A percentile compares a stretch with the other conserved stretches of the same genome.
These are phyloP conservation scores for Mikania micrantha DNA, from an alignment of 129 eudicot genomes.

Conservation along the genomic window DNA sequence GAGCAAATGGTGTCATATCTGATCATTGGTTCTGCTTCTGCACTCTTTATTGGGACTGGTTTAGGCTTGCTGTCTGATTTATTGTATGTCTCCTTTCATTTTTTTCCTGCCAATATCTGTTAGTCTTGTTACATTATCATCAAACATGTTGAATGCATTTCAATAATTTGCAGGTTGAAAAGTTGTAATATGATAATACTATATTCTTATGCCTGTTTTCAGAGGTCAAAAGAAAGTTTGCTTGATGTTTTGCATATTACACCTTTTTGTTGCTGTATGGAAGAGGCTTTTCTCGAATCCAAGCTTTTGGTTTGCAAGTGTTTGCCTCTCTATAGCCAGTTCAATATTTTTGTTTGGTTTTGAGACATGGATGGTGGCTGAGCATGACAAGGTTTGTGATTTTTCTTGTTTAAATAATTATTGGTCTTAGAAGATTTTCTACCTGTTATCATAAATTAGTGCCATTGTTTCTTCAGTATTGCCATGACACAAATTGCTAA, in stretches of 20 bases:
- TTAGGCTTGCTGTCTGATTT: conserved; percentile 77
- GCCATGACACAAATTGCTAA: not conserved
- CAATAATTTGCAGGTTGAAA: not conserved
- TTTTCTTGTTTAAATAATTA: not conserved
- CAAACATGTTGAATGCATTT: not conserved
- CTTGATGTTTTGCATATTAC: conserved; percentile 64
- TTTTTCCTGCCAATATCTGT: not conserved
- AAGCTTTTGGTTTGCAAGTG: conserved; percentile 60
- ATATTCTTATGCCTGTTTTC: not conserved
- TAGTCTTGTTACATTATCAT: not conserved
- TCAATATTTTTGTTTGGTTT: conserved; percentile 68
- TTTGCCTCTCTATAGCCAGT: conserved; percentile 60
- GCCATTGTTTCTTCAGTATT: not conserved
- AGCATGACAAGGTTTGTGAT: conserved; percentile 80
- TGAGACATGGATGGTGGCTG: conserved; percentile 92
- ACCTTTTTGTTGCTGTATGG: conserved; percentile 59
- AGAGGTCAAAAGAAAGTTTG: conserved; percentile 75
- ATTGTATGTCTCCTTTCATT: conserved; percentile 40
- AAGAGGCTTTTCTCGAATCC: conserved; percentile 55
- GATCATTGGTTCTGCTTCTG: conserved; percentile 45
- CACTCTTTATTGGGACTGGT: conserved; percentile 55
- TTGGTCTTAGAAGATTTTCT: not conserved
- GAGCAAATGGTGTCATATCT: conserved; percentile 51
- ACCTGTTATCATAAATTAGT: not conserved
- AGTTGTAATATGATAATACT: not conserved